Conservation (phyloP, 2,329 filamentous ascomycete species). For the Chrysosporium queenslandicum region DNA sequence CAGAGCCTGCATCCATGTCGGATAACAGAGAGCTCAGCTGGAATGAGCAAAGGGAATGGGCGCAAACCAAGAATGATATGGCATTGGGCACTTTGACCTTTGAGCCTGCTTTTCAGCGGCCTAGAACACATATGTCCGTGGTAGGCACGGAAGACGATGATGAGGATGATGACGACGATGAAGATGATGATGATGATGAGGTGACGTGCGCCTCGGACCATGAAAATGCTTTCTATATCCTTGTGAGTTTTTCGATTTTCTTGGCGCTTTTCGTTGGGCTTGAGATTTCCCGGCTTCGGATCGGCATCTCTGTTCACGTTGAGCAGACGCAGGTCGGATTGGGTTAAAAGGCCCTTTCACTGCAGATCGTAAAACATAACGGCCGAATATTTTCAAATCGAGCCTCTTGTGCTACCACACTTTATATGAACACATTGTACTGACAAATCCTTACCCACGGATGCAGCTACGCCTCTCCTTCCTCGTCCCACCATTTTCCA, state of each 20-base stretch:
- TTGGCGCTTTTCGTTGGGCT: conserved; percentile 1
- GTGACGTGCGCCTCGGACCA: conserved; percentile 18
- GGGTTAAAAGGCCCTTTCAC: not conserved
- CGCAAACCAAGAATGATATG: conserved; percentile 10
- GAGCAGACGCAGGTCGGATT: not conserved
- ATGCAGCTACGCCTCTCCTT: conserved; percentile 24
- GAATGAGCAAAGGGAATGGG: conserved; percentile 11
- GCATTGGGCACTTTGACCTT: conserved; percentile 1
- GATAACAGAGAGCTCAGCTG: conserved; percentile 3
- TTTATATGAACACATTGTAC: not conserved
- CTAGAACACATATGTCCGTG: conserved; percentile 19
- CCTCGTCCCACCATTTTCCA: conserved; percentile 45
- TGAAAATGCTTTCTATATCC: conserved; percentile 38
- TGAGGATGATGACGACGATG: conserved; percentile 23
- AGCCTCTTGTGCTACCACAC: conserved; percentile 7
- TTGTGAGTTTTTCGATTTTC: conserved; percentile 25
- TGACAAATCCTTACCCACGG: not conserved
- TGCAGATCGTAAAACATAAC: not conserved
- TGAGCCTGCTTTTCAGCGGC: conserved; percentile 3
- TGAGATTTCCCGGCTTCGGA: not conserved
- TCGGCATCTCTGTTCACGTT: not conserved
- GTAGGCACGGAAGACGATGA: conserved; percentile 23
- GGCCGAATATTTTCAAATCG: not conserved
- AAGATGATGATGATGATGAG: conserved; percentile 15
- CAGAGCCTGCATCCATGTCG: conserved; percentile 10